Percentiles rank a stretch among this genome's conserved stretches.
Conservation (phyloP, 2,329 filamentous ascomycete genomes). For the Delphinella strobiligena region DNA sequence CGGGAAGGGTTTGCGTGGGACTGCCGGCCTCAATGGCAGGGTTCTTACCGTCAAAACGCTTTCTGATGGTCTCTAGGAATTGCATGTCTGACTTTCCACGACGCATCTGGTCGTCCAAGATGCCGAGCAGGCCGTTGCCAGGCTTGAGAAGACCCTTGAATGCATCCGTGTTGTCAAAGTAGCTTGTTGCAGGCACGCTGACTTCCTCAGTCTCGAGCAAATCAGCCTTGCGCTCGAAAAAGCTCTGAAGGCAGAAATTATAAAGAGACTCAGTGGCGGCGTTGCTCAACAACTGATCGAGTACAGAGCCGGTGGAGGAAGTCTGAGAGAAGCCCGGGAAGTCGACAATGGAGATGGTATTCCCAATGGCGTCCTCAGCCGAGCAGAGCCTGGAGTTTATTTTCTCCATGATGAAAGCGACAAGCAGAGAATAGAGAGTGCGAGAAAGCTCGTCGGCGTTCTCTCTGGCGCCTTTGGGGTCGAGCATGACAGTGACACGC, state of each 20-base stretch:
- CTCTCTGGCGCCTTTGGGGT: conserved; percentile 74
- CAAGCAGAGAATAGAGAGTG: conserved; percentile 84
- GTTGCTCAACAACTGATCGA: conserved; percentile 92
- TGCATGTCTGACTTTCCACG: conserved; percentile 82
- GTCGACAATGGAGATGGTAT: conserved; percentile 90
- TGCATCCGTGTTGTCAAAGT: conserved; percentile 95
- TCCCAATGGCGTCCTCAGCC: conserved; percentile 73
- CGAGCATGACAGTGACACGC: conserved; percentile 96
- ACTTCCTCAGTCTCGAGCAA: conserved; percentile 92
- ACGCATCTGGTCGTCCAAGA: conserved; percentile 89
- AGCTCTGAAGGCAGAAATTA: conserved; percentile 86
- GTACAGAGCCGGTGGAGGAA: conserved; percentile 65
- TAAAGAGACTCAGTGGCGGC: conserved; percentile 86
- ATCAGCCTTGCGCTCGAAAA: conserved; percentile 90
- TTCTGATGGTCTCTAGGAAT: conserved; percentile 77
- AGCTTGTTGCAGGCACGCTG: conserved; percentile 77
- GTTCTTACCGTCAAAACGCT: conserved; percentile 91
- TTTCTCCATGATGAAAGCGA: conserved; percentile 85
- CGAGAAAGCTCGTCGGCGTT: conserved; percentile 92
- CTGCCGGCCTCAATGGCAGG: conserved; percentile 72
- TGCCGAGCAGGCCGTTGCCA: conserved; percentile 84
- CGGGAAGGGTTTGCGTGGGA: conserved; percentile 63
- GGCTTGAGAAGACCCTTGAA: conserved; percentile 84
- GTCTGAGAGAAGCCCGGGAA: conserved; percentile 91
- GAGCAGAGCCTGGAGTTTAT: conserved; percentile 87